phyloP scores from a whole-genome alignment of 805 yeast species.

The Barnettozyma siamensis region DNA sequence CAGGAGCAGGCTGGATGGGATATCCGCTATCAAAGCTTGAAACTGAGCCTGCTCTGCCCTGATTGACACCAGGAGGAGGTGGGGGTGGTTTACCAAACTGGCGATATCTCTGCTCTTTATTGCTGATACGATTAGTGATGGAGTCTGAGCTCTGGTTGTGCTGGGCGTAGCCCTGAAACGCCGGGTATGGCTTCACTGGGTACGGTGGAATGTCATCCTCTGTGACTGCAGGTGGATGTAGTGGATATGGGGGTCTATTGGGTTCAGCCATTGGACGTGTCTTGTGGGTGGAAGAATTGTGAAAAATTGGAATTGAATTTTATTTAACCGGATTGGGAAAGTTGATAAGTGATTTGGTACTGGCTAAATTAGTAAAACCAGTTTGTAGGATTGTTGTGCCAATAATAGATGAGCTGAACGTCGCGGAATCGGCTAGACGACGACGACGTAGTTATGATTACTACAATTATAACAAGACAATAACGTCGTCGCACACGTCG shows the following conservation, averaged over 20 bases:
- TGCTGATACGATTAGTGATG: conserved; percentile 7
- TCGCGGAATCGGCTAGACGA: too few species aligned
- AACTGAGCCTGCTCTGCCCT: conserved; percentile 1
- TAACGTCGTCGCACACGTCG: too few species aligned
- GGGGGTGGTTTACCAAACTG: not conserved
- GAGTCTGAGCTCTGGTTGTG: conserved; percentile 16
- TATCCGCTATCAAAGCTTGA: conserved; percentile 5
- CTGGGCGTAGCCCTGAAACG: conserved; percentile 8
- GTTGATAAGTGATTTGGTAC: too few species aligned
- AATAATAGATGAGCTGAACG: too few species aligned
- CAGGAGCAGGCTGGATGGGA: conserved; percentile 8
- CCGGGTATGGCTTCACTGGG: conserved; percentile 17
- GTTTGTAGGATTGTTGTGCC: too few species aligned
- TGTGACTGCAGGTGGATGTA: too few species aligned
- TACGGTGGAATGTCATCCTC: conserved; percentile 8
- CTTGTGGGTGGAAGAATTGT: too few species aligned
- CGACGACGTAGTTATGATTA: too few species aligned
- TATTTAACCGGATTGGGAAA: too few species aligned
- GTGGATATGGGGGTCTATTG: not conserved
- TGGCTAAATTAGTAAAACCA: too few species aligned
- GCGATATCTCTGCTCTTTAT: conserved; percentile 11
- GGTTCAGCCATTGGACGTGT: not conserved
- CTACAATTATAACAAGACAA: too few species aligned
- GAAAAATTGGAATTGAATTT: too few species aligned
- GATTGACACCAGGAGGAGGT: not conserved